phyloP scores from a whole-genome alignment of 2,329 filamentous ascomycete species.

The Colletotrichum sp. region DNA sequence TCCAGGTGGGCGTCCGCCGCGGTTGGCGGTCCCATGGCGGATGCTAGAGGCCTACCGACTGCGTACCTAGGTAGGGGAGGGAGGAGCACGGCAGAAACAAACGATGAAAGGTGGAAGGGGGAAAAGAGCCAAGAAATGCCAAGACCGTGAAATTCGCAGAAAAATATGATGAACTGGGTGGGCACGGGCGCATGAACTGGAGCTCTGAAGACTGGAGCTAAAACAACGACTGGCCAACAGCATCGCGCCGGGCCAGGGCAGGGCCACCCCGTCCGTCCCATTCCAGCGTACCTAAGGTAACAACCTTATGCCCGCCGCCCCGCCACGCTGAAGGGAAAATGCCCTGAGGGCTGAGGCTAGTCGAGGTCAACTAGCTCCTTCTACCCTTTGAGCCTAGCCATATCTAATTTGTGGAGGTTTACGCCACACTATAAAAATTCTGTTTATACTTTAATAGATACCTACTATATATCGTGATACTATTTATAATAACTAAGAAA shows the following conservation, averaged over 20 bases:
- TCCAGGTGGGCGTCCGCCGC: neutral
- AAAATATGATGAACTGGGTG: constrained; percentile 2
- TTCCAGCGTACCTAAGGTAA: neutral
- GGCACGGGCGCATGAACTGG: constrained; percentile 4
- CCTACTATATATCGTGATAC: too few species aligned
- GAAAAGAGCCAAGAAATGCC: constrained; percentile 16
- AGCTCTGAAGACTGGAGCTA: neutral
- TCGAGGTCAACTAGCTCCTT: neutral
- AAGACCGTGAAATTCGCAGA: constrained; percentile 15
- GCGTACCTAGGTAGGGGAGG: neutral
- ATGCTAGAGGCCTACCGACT: neutral
- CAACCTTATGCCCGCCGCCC: neutral
- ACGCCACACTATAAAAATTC: too few species aligned
- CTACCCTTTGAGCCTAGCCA: too few species aligned
- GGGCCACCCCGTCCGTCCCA: neutral
- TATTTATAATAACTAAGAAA: too few species aligned
- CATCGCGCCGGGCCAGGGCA: neutral
- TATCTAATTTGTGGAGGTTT: too few species aligned
- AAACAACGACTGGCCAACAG: neutral
- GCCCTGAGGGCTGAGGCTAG: neutral
- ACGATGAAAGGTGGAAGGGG: constrained; percentile 14
- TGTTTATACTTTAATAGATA: too few species aligned
- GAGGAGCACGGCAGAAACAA: neutral
- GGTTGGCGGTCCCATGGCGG: neutral
- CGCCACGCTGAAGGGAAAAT: neutral